A percentile compares a stretch with the other conserved stretches of the same genome.
Conservation (phyloP, 495 filamentous ascomycete species). For the Parathielavia appendiculata region DNA sequence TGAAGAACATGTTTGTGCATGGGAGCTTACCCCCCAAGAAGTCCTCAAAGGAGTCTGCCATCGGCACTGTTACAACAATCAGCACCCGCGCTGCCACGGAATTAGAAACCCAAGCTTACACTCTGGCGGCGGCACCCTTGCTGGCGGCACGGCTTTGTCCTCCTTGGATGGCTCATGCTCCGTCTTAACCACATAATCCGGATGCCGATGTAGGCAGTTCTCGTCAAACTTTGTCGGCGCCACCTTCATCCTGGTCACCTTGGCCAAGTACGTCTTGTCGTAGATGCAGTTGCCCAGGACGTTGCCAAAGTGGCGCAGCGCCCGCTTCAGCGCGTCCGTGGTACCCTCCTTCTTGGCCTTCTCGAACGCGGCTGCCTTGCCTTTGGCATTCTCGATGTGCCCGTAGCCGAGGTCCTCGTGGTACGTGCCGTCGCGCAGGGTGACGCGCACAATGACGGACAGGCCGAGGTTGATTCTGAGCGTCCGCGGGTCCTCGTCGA, state of each 20-base stretch:
- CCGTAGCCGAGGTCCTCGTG: conserved; percentile 98
- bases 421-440: conserved; percentile 82
- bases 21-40: conserved; percentile 64
- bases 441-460: conserved; percentile 84
- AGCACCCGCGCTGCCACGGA: background rate
- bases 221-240: conserved; percentile 63
- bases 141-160: conserved; percentile 17
- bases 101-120: conserved; percentile 17
- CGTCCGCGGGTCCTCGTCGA: conserved; percentile 51
- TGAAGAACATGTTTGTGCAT: background rate
- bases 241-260: conserved; percentile 77
- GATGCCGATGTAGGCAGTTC: conserved; percentile 73
- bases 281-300: conserved; percentile 96
- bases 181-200: conserved; percentile 56
- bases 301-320: conserved; percentile 90
- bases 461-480: conserved; percentile 76
- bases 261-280: conserved; percentile 85
- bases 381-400: conserved; percentile 89
- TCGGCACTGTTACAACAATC: conserved; percentile 2
- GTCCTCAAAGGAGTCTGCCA: conserved; percentile 49
- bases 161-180: conserved; percentile 37
- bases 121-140: conserved; percentile 29
- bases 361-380: conserved; percentile 89
- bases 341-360: conserved; percentile 98
- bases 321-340: conserved; percentile 86